Evolutionary conservation across 495 filamentous ascomycete genomes (phyloP).

Genomic region (Aspergillus sclerotiicarbonarius): DNA sequence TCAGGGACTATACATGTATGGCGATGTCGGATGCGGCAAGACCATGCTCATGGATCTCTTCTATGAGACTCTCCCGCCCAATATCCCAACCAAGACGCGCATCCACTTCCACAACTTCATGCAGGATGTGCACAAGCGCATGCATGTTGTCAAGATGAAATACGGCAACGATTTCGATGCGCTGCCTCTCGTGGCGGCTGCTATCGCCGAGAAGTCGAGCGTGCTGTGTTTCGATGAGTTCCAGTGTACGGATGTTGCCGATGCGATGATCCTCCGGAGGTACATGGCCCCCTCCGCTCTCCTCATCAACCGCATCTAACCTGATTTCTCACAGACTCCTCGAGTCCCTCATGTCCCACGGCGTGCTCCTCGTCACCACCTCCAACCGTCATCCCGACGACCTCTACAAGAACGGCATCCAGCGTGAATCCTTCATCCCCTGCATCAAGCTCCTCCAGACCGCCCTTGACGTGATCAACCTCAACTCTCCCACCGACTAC

Average conservation of each 20-base stretch:
- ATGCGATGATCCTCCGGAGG: conserved; percentile 94
- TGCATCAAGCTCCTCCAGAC: conserved; percentile 89
- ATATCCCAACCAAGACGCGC: conserved; percentile 81
- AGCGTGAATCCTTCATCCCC: conserved; percentile 90
- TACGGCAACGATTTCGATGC: conserved; percentile 90
- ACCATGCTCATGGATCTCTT: conserved; percentile 99
- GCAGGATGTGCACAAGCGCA: conserved; percentile 92
- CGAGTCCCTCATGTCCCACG: conserved; percentile 88
- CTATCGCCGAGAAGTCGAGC: conserved; percentile 79
- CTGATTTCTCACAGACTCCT: conserved; percentile 57
- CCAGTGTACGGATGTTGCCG: conserved; percentile 97
- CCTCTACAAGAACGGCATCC: conserved; percentile 96
- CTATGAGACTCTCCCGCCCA: conserved; percentile 83
- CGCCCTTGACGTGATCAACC: conserved; percentile 81
- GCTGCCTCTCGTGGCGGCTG: conserved; percentile 87
- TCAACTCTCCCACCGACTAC: conserved; percentile 95
- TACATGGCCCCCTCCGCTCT: conserved; percentile 22
- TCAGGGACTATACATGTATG: conserved; percentile 90
- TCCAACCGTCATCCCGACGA: conserved; percentile 96
- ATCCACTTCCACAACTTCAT: conserved; percentile 99
- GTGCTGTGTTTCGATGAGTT: conserved; percentile 99
- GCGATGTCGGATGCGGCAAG: conserved; percentile 96
- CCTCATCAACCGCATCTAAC: neutral
- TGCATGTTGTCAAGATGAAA: conserved; percentile 85
- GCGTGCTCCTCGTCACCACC: conserved; percentile 93